A percentile compares a stretch with the other conserved stretches of the same genome.
These are phyloP conservation scores for Echites panduratus DNA, from an alignment of 257 asterid species.

Conservation along the genomic window DNA sequence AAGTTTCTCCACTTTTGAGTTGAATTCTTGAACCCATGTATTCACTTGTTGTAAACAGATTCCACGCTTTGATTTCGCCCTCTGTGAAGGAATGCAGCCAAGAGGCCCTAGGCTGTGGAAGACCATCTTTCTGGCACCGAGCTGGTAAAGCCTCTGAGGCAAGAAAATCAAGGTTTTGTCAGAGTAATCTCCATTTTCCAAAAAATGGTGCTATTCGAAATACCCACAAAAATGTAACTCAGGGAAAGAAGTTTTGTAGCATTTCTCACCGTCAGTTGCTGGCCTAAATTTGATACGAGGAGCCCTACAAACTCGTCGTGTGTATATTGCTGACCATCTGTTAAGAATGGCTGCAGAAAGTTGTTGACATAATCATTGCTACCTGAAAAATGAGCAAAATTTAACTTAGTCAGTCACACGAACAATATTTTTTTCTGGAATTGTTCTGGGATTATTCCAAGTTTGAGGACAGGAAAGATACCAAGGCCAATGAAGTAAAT, in stretches of 20 bases:
- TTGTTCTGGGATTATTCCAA: background rate
- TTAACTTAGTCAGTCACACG: background rate
- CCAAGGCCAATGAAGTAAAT: constrained; percentile 63
- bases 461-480: constrained; percentile 10
- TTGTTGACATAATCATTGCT: constrained; percentile 89
- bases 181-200: background rate
- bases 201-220: too few relatives aligned
- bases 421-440: background rate
- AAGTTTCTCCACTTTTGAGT: constrained; percentile 44
- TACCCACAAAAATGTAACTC: background rate
- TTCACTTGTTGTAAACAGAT: constrained; percentile 65
- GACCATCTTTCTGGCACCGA: constrained; percentile 71
- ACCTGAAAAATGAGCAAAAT: constrained; percentile 35
- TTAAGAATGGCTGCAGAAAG: constrained; percentile 66
- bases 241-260: background rate
- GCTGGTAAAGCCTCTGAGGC: constrained; percentile 36
- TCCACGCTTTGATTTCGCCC: constrained; percentile 48
- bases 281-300: constrained; percentile 47
- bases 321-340: constrained; percentile 54
- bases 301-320: constrained; percentile 60
- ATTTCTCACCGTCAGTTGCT: constrained; percentile 44
- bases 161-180: background rate
- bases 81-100: constrained; percentile 82
- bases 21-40: constrained; percentile 55
- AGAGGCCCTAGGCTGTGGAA: constrained; percentile 71